phyloP scores from a whole-genome alignment of 164 flowering plant species.

The Pachysandra terminalis region DNA sequence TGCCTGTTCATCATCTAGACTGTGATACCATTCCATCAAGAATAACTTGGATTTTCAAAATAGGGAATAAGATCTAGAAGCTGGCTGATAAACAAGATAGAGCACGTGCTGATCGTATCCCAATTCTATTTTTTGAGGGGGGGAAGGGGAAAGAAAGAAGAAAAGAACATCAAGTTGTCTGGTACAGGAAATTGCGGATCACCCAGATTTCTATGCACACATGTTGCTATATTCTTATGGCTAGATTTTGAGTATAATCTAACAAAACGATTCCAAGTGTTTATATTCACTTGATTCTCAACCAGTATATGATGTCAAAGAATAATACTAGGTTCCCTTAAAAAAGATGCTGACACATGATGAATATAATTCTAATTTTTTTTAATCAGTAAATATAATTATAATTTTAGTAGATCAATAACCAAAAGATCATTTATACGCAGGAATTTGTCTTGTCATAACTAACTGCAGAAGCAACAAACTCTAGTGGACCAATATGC shows the following conservation, averaged over 20 bases:
- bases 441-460: neutral
- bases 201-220: too few relatives aligned
- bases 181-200: too few relatives aligned
- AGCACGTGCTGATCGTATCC: neutral
- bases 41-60: neutral
- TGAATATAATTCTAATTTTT: neutral
- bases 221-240: too few relatives aligned
- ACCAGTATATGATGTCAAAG: neutral
- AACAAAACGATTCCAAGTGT: neutral
- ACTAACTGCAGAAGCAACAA: neutral
- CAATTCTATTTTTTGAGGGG: neutral
- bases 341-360: neutral
- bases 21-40: too few relatives aligned
- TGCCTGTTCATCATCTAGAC: neutral
- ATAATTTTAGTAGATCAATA: neutral
- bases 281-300: conserved; percentile 2
- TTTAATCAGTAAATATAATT: too few relatives aligned
- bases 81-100: neutral
- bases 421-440: neutral
- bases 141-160: too few relatives aligned
- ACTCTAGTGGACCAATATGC: too few relatives aligned
- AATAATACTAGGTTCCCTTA: neutral
- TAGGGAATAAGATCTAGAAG: neutral
- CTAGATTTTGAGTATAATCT: neutral
- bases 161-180: neutral